A percentile compares a stretch with the other conserved stretches of the same genome.
phyloP scores from a whole-genome alignment of 2,329 filamentous ascomycete genomes.

The Monosporascus cannonballus region DNA sequence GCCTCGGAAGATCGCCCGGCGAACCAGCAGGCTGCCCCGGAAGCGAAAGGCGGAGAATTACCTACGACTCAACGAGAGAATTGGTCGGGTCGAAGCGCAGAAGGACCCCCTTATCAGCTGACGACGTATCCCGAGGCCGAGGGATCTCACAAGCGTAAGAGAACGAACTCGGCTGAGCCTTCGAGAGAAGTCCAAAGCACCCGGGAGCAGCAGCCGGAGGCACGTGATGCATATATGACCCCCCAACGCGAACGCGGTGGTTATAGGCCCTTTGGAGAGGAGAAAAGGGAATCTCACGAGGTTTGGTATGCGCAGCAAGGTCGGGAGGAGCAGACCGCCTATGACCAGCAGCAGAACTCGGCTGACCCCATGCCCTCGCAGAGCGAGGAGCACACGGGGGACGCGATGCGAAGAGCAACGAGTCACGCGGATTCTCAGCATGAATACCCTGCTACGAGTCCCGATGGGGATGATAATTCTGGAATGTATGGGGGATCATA shows the following conservation, averaged over 20 bases:
- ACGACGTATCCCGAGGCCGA: slow-evolving; percentile 40
- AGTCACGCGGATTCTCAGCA: slow-evolving; percentile 39
- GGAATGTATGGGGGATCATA: slow-evolving; percentile 38
- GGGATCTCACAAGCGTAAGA: slow-evolving; percentile 58
- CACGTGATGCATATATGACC: slow-evolving; percentile 36
- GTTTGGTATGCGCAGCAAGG: slow-evolving; percentile 42
- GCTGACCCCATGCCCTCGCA: slow-evolving; percentile 39
- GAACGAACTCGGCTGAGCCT: slow-evolving; percentile 56
- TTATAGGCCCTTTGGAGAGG: slow-evolving; percentile 39
- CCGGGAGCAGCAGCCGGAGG: slow-evolving; percentile 28
- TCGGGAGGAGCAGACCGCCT: slow-evolving; percentile 40
- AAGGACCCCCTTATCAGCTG: slow-evolving; percentile 36
- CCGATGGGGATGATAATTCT: slow-evolving; percentile 46
- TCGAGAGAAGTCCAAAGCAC: slow-evolving; percentile 28
- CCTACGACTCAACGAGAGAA: slow-evolving; percentile 29
- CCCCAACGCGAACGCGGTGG: slow-evolving; percentile 35
- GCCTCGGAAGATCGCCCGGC: slow-evolving; percentile 21
- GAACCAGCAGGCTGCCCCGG: slow-evolving; percentile 16
- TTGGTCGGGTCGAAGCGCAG: slow-evolving; percentile 34
- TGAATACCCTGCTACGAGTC: slow-evolving; percentile 47
- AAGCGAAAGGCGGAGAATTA: slow-evolving; percentile 19
- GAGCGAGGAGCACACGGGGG: slow-evolving; percentile 43
- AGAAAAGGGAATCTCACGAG: slow-evolving; percentile 40
- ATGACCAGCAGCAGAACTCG: slow-evolving; percentile 40
- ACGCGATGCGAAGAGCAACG: slow-evolving; percentile 37